Evolutionary conservation across 148 eudicot genomes (phyloP).

Genomic region (Dianthus caryophyllus): DNA sequence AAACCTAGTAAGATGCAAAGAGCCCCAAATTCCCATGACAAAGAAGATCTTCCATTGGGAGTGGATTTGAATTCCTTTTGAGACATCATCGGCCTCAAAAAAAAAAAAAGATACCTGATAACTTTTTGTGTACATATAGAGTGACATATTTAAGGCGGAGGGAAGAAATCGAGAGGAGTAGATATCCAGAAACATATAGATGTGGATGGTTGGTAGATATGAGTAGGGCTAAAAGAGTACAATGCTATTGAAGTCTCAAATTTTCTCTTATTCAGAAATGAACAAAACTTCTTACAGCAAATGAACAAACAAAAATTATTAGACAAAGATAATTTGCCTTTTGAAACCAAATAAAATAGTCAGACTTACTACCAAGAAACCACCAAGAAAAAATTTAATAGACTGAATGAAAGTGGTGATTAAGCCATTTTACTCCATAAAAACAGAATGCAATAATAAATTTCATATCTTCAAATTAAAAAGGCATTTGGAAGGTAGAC

Average conservation of each 20-base stretch:
- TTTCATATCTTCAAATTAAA: neutral
- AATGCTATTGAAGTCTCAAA: neutral
- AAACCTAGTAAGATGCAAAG: constrained; percentile 67
- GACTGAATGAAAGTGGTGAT: neutral
- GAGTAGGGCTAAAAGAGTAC: neutral
- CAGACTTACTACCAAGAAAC: too few species aligned
- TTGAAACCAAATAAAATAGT: too few species aligned
- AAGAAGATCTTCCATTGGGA: constrained; percentile 90
- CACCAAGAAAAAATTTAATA: neutral
- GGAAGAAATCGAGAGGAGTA: constrained; percentile 2
- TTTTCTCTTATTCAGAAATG: neutral
- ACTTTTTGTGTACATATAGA: neutral
- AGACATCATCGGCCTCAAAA: constrained; percentile 76
- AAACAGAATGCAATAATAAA: neutral
- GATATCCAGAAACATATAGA: neutral
- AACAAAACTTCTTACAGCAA: neutral
- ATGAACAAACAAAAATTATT: neutral
- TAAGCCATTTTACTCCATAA: neutral
- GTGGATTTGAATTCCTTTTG: constrained; percentile 69
- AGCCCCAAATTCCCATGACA: constrained; percentile 96
- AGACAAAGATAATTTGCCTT: neutral
- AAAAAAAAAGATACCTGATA: constrained; percentile 11
- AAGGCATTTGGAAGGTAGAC: neutral
- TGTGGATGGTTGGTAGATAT: neutral
- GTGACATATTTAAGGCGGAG: neutral